A percentile compares a stretch with the other conserved stretches of the same genome.
These are phyloP conservation scores for Grifola frondosa DNA, from an alignment of 1,284 basidiomycete species.

Conservation along the genomic window DNA sequence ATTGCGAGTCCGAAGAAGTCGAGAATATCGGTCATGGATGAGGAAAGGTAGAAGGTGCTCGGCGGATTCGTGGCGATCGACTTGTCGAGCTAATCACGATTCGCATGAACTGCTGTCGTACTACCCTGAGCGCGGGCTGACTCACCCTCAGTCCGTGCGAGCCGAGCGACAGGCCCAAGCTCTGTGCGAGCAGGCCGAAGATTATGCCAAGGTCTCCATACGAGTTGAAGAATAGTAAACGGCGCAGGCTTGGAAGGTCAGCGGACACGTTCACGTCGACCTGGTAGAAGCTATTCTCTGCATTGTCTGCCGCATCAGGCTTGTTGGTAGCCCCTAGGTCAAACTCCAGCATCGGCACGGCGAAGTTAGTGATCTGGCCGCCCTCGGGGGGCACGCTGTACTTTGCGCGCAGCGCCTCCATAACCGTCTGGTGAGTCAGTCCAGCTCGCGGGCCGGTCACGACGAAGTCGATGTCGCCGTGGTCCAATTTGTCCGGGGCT, in stretches of 20 bases:
- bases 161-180: constrained; percentile 49
- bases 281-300: constrained; percentile 41
- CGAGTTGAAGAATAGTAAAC: constrained; percentile 52
- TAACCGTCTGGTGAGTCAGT: constrained; percentile 42
- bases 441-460: constrained; percentile 42
- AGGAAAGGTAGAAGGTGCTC: constrained; percentile 30
- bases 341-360: constrained; percentile 41
- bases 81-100: constrained; percentile 17
- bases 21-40: constrained; percentile 47
- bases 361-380: constrained; percentile 62
- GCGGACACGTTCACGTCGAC: constrained; percentile 63
- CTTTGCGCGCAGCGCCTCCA: constrained; percentile 46
- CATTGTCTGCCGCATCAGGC: background rate
- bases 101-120: constrained; percentile 25
- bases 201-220: constrained; percentile 75
- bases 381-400: constrained; percentile 47
- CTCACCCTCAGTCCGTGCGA: constrained; percentile 58
- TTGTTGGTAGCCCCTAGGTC: constrained; percentile 8
- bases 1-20: constrained; percentile 57
- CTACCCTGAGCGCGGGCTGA: constrained; percentile 35
- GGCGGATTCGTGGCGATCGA: constrained; percentile 27
- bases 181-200: constrained; percentile 50
- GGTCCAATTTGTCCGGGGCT: constrained; percentile 59
- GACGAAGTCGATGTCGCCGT: constrained; percentile 68
- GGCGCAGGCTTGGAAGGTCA: constrained; percentile 47